Conservation (phyloP, 805 yeast species). For the Ogataea nitratoaversa region DNA sequence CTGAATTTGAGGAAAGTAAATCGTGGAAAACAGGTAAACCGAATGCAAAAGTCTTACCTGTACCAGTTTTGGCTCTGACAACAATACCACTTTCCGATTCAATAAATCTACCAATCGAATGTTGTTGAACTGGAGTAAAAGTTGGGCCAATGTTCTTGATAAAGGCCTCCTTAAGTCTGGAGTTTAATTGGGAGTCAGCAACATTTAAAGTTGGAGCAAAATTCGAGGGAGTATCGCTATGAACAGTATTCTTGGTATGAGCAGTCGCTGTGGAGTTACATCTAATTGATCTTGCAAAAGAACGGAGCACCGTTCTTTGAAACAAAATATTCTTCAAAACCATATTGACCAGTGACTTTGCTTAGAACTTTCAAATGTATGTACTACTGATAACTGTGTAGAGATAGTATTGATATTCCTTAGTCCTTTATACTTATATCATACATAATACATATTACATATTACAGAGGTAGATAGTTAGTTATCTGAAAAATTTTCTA, state of each 20-base stretch:
- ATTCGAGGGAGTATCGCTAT: neutral
- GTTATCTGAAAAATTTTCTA: slow-evolving; percentile 11
- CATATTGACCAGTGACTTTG: neutral
- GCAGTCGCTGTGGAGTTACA: slow-evolving; percentile 5
- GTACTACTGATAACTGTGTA: no score
- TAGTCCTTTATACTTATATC: no score
- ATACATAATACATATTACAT: no score
- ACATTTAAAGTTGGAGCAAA: slow-evolving; percentile 16
- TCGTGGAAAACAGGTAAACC: slow-evolving; percentile 74
- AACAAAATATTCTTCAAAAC: neutral
- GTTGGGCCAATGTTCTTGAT: slow-evolving; percentile 39
- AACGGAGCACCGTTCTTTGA: neutral
- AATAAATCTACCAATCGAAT: slow-evolving; percentile 53
- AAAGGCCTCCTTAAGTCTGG: slow-evolving; percentile 25
- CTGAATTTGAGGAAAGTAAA: slow-evolving; percentile 24
- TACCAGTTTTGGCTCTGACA: slow-evolving; percentile 91
- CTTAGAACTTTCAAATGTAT: no score
- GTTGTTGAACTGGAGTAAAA: slow-evolving; percentile 67
- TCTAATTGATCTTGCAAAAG: neutral
- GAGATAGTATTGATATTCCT: no score
- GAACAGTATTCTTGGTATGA: neutral
- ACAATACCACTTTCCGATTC: slow-evolving; percentile 60
- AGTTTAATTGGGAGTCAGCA: slow-evolving; percentile 25
- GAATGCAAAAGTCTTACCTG: slow-evolving; percentile 91
- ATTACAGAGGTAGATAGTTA: no score